Evolutionary conservation across 2,329 filamentous ascomycete species (phyloP).

Genomic region (Teratosphaeria pseudoeucalypti): DNA sequence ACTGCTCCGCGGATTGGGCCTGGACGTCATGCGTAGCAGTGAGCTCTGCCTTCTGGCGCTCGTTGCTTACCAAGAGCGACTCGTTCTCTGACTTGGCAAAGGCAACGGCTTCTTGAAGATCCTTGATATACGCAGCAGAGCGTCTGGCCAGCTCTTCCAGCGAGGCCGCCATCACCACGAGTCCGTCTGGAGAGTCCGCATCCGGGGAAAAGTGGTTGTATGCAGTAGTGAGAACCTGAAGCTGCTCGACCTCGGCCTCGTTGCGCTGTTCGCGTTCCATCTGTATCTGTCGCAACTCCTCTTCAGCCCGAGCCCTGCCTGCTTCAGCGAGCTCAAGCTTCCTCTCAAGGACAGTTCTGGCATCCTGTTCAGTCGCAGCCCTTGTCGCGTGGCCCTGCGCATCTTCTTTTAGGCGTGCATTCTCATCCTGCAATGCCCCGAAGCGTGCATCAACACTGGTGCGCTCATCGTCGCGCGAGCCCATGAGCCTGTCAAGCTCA

Average conservation of each 20-base stretch:
- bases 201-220: conserved; percentile 30
- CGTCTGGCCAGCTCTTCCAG: conserved; percentile 36
- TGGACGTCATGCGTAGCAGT: conserved; percentile 22
- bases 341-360: conserved; percentile 51
- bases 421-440: conserved; percentile 57
- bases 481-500: conserved; percentile 74
- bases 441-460: conserved; percentile 58
- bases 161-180: conserved; percentile 28
- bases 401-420: conserved; percentile 49
- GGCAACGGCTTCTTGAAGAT: conserved; percentile 36
- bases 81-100: conserved; percentile 38
- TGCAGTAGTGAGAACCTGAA: conserved; percentile 23
- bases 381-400: conserved; percentile 53
- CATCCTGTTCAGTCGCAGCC: conserved; percentile 49
- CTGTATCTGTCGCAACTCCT: conserved; percentile 42
- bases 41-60: conserved; percentile 29
- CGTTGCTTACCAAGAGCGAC: conserved; percentile 28
- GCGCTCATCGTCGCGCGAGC: conserved; percentile 74
- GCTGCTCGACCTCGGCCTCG: conserved; percentile 29
- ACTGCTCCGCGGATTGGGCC: conserved; percentile 27
- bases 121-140: conserved; percentile 34
- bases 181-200: conserved; percentile 26
- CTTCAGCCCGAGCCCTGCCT: conserved; percentile 20
- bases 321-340: conserved; percentile 29
- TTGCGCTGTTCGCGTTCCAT: conserved; percentile 46